These are phyloP conservation scores for Cyphellophora europaea DNA, from an alignment of 2,329 filamentous ascomycete species.

Conservation along the genomic window DNA sequence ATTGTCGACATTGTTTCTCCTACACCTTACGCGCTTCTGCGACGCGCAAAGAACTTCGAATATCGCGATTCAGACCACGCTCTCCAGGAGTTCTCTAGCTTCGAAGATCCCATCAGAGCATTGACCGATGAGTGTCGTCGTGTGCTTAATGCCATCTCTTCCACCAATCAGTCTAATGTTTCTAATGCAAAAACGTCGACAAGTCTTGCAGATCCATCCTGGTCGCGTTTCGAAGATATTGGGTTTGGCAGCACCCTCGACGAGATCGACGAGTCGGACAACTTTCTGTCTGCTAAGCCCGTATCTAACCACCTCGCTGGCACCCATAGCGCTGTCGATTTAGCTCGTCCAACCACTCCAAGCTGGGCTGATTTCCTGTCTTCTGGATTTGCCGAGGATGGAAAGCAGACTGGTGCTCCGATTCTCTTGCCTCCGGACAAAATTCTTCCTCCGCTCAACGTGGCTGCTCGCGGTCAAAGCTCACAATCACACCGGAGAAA, in stretches of 20 bases:
- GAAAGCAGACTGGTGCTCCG: slow-evolving; percentile 52
- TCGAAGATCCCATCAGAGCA: slow-evolving; percentile 77
- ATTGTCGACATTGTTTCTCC: slow-evolving; percentile 92
- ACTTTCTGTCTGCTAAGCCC: slow-evolving; percentile 26
- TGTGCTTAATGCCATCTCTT: slow-evolving; percentile 80
- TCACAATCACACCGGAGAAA: slow-evolving; percentile 74
- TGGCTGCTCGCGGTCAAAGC: slow-evolving; percentile 62
- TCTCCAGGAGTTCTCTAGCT: slow-evolving; percentile 77
- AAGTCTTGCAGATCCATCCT: slow-evolving; percentile 73
- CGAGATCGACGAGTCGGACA: slow-evolving; percentile 59
- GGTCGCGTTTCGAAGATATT: slow-evolving; percentile 94
- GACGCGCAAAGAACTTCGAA: slow-evolving; percentile 88
- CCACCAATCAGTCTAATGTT: slow-evolving; percentile 74
- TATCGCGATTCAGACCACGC: slow-evolving; percentile 81
- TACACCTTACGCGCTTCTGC: slow-evolving; percentile 82
- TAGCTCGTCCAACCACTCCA: slow-evolving; percentile 81
- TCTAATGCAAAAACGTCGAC: slow-evolving; percentile 63
- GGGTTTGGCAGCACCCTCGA: slow-evolving; percentile 73
- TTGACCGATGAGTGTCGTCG: slow-evolving; percentile 89
- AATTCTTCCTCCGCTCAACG: slow-evolving; percentile 73
- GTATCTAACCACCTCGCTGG: slow-evolving; percentile 26
- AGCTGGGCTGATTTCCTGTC: slow-evolving; percentile 98
- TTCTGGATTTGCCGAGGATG: slow-evolving; percentile 71
- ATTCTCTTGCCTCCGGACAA: slow-evolving; percentile 86
- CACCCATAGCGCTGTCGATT: slow-evolving; percentile 31